Percentiles rank a stretch among this genome's conserved stretches.
Conservation (phyloP, 768 basidiomycete genomes). For the Punctularia strigosozonata region DNA sequence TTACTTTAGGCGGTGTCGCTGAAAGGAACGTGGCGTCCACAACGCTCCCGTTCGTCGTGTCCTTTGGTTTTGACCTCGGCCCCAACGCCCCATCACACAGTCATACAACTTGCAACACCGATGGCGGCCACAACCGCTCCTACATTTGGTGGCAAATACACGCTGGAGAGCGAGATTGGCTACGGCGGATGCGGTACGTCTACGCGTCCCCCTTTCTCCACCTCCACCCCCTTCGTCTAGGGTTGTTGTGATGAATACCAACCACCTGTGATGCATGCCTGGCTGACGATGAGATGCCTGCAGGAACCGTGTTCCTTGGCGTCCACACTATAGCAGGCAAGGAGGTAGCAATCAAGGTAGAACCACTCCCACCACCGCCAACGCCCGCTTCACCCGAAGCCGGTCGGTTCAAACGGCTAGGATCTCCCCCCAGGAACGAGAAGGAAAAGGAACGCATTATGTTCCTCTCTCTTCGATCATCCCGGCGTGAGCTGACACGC, state of each 20-base stretch:
- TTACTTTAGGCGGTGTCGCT: background rate
- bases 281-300: no score
- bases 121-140: slow-evolving; percentile 17
- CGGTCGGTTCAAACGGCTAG: no score
- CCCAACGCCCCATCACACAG: background rate
- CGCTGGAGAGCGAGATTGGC: slow-evolving; percentile 69
- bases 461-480: no score
- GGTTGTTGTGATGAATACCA: background rate
- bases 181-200: slow-evolving; percentile 66
- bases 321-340: slow-evolving; percentile 76
- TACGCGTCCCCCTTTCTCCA: slow-evolving; percentile 1
- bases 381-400: no score
- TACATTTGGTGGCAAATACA: slow-evolving; percentile 67
- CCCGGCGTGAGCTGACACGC: no score
- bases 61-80: background rate
- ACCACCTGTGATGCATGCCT: no score
- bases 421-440: no score
- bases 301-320: slow-evolving; percentile 69
- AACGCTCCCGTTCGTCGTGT: background rate
- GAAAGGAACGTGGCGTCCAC: no score
- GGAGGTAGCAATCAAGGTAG: slow-evolving; percentile 76
- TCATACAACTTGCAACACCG: no score
- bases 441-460: no score
- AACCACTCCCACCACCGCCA: no score
- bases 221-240: background rate